Evolutionary conservation across 495 filamentous ascomycete species (phyloP).

Genomic region (Penicillium canariense): DNA sequence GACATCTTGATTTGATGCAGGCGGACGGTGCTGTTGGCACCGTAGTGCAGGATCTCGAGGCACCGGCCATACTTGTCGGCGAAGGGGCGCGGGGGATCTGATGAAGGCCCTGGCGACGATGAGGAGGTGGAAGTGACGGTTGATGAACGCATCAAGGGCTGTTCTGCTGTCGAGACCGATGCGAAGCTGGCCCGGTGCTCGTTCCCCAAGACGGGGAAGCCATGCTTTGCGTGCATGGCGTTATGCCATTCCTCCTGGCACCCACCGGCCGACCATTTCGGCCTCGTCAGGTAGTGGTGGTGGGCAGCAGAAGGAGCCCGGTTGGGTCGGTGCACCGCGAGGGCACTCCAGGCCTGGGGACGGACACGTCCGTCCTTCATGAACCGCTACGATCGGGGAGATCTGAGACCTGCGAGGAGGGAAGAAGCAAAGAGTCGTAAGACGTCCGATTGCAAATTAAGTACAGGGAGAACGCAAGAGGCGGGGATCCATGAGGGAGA

Average conservation of each 20-base stretch:
- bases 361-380: conserved; percentile 14
- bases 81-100: conserved; percentile 12
- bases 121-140: neutral
- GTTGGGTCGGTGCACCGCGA: conserved; percentile 14
- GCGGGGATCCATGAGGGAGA: no score
- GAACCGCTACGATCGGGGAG: neutral
- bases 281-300: conserved; percentile 13
- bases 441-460: neutral
- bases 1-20: conserved; percentile 22
- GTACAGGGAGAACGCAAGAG: neutral
- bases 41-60: conserved; percentile 33
- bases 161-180: conserved; percentile 16
- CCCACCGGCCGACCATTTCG: conserved; percentile 7
- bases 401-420: neutral
- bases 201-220: conserved; percentile 5
- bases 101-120: neutral
- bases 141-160: conserved; percentile 11
- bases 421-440: neutral
- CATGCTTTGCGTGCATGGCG: conserved; percentile 4
- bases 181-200: conserved; percentile 5
- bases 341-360: conserved; percentile 11
- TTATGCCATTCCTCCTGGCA: no score
- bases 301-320: conserved; percentile 2
- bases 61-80: conserved; percentile 29
- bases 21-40: conserved; percentile 28